Evolutionary conservation across 2,329 filamentous ascomycete species (phyloP).

Genomic region (Talaromyces rugulosus): DNA sequence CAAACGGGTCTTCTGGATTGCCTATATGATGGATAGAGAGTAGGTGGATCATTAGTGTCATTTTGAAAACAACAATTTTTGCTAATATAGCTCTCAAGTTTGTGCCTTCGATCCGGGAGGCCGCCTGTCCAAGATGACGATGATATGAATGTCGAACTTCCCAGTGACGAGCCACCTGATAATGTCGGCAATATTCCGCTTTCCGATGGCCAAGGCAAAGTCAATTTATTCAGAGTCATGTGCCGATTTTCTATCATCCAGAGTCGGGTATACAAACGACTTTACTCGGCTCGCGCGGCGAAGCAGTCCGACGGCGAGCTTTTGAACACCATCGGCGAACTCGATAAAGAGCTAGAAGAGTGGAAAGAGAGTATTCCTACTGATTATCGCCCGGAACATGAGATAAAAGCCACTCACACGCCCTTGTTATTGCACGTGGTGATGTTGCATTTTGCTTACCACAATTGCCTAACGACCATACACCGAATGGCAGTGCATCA

Average conservation of each 20-base stretch:
- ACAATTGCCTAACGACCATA: conserved; percentile 95
- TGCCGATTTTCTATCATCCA: conserved; percentile 89
- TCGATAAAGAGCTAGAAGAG: conserved; percentile 83
- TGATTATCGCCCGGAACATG: conserved; percentile 94
- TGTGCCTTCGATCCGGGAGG: conserved; percentile 67
- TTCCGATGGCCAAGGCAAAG: conserved; percentile 81
- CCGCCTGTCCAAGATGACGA: conserved; percentile 71
- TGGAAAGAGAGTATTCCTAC: conserved; percentile 96
- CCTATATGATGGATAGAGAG: conserved; percentile 70
- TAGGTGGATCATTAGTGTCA: conserved; percentile 25
- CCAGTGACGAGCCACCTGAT: conserved; percentile 83
- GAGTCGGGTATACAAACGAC: conserved; percentile 84
- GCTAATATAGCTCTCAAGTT: conserved; percentile 35
- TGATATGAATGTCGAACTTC: conserved; percentile 93
- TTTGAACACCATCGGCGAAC: conserved; percentile 89
- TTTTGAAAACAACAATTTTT: not conserved
- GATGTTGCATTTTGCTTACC: conserved; percentile 93
- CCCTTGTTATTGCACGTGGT: conserved; percentile 93
- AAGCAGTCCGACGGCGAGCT: conserved; percentile 91
- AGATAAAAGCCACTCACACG: conserved; percentile 89
- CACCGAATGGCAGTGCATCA: conserved; percentile 98
- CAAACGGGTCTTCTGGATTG: conserved; percentile 74
- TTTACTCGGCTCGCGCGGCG: conserved; percentile 89
- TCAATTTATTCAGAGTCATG: conserved; percentile 92
- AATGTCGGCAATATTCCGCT: conserved; percentile 93